These are phyloP conservation scores for Aspergillus sp. DNA, from an alignment of 2,329 filamentous ascomycete genomes.

Conservation along the genomic window DNA sequence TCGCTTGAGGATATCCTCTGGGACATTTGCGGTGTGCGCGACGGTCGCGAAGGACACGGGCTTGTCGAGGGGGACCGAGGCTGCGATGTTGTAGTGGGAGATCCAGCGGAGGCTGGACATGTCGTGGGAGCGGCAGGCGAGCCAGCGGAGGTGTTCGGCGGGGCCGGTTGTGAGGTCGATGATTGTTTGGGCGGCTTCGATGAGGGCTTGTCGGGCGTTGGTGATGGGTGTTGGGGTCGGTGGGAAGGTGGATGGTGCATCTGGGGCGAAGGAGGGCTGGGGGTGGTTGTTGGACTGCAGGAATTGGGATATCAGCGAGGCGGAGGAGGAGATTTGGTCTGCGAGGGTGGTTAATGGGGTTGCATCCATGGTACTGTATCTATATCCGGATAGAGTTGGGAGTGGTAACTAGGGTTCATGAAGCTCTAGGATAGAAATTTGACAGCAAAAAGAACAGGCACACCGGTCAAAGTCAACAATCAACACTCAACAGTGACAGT, in stretches of 20 bases:
- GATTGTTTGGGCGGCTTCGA: neutral
- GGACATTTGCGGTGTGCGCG: neutral
- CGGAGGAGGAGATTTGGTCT: neutral
- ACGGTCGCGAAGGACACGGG: neutral
- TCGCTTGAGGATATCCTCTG: neutral
- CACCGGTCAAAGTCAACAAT: too few species aligned
- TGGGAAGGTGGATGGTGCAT: neutral
- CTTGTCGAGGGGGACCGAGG: neutral
- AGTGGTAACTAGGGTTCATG: too few species aligned
- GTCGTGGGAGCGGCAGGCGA: constrained; percentile 4
- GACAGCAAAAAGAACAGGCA: too few species aligned
- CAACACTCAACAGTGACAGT: too few species aligned
- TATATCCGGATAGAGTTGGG: too few species aligned
- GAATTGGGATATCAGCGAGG: neutral
- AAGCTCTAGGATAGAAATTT: too few species aligned
- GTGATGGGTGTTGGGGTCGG: neutral
- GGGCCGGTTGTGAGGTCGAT: constrained; percentile 1
- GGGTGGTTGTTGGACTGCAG: neutral
- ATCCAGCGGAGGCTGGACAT: constrained; percentile 8
- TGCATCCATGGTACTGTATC: too few species aligned
- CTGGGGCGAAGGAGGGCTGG: neutral
- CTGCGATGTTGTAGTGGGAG: neutral
- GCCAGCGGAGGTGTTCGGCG: constrained; percentile 1
- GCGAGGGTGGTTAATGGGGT: neutral
- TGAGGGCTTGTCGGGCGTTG: neutral